These are phyloP conservation scores for Brassica rapa DNA, from an alignment of 345 rosid species.

Conservation along the genomic window DNA sequence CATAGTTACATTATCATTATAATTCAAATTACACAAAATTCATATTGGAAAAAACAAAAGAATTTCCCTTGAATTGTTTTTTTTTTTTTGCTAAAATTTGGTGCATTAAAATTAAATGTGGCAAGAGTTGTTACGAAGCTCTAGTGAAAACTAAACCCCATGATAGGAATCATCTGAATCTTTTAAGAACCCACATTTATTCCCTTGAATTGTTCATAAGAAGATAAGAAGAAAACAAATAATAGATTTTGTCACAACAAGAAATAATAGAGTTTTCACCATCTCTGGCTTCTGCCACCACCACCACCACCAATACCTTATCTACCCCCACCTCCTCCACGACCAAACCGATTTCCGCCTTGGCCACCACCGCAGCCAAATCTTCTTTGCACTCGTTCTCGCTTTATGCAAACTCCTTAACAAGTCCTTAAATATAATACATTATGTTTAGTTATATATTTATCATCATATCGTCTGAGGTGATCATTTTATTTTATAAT, in stretches of 20 bases:
- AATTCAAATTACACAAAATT: slow-evolving; percentile 39
- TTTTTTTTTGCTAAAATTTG: too few species aligned
- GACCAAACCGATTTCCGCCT: slow-evolving; percentile 36
- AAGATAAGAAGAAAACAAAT: too few species aligned
- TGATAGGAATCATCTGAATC: too few species aligned
- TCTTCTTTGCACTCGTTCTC: slow-evolving; percentile 41
- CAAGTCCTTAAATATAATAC: not conserved
- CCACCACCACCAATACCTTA: not conserved
- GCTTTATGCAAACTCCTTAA: slow-evolving; percentile 67
- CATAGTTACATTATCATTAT: slow-evolving; percentile 29
- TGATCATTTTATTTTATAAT: not conserved
- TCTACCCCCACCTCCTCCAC: slow-evolving; percentile 39
- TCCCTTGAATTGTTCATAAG: slow-evolving; percentile 8
- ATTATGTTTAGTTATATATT: not conserved
- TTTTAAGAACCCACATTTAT: too few species aligned
- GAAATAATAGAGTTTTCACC: not conserved
- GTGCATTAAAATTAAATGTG: too few species aligned
- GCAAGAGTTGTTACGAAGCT: too few species aligned
- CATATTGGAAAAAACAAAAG: slow-evolving; percentile 4
- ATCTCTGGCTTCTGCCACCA: too few species aligned
- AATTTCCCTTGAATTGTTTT: slow-evolving; percentile 9
- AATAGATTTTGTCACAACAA: not conserved
- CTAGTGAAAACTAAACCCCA: too few species aligned
- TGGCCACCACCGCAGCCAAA: slow-evolving; percentile 39
- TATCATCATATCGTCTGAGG: not conserved